Evolutionary conservation across 169 alveolate species (phyloP).

Genomic region (Plasmodium malariae): DNA sequence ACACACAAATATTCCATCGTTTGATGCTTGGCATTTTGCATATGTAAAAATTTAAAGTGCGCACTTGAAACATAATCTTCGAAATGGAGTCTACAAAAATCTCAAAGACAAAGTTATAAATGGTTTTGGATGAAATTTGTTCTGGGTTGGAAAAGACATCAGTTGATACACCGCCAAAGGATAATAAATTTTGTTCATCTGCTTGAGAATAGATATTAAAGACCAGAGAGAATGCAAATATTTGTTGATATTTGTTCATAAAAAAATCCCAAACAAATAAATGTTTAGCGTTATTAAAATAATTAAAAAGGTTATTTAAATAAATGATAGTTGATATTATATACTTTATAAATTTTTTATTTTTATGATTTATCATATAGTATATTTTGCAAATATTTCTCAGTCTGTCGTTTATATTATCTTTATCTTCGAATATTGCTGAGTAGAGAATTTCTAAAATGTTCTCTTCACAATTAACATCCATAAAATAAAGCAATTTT

Average conservation of each 20-base stretch:
- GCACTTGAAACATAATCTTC: constrained; percentile 37
- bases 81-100: constrained; percentile 56
- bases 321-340: constrained; percentile 25
- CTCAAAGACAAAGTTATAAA: constrained; percentile 37
- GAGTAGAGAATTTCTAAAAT: constrained; percentile 27
- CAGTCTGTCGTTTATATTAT: constrained; percentile 11
- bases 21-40: too few relatives aligned
- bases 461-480: constrained; percentile 25
- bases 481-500: constrained; percentile 19
- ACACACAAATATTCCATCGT: neutral
- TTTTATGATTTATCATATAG: constrained; percentile 14
- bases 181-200: neutral
- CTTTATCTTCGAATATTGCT: neutral
- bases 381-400: constrained; percentile 49
- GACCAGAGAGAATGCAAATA: constrained; percentile 31
- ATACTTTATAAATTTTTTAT: constrained; percentile 23
- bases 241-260: constrained; percentile 24
- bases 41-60: neutral
- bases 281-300: constrained; percentile 38
- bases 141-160: constrained; percentile 2
- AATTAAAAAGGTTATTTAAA: constrained; percentile 30
- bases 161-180: constrained; percentile 59
- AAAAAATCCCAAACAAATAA: constrained; percentile 53
- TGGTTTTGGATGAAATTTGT: neutral
- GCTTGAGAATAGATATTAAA: constrained; percentile 19